These are phyloP conservation scores for Diaporthe sp. DNA, from an alignment of 2,329 filamentous ascomycete genomes.

Conservation along the genomic window DNA sequence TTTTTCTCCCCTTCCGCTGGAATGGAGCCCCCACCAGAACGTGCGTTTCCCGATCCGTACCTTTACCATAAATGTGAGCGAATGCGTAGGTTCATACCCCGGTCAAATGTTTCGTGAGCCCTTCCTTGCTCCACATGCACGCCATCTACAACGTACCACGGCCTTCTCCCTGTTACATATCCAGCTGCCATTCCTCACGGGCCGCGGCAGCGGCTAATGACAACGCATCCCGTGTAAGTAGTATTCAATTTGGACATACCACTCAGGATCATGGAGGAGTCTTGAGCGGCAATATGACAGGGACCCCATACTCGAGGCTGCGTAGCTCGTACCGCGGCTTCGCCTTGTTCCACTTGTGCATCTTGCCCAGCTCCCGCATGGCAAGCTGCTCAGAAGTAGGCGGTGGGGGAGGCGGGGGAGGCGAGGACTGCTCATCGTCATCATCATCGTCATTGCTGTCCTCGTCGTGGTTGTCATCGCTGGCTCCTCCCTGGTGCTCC, in stretches of 20 bases:
- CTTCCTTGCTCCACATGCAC: slow-evolving; percentile 22
- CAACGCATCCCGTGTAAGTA: background rate
- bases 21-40: slow-evolving; percentile 11
- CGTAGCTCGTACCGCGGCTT: slow-evolving; percentile 23
- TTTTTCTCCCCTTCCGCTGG: background rate
- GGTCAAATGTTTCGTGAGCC: slow-evolving; percentile 26
- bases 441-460: background rate
- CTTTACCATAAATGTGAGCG: background rate
- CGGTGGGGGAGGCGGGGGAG: too few species aligned
- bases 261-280: background rate
- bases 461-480: background rate
- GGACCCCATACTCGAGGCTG: background rate
- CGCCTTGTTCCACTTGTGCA: slow-evolving; percentile 21
- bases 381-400: background rate
- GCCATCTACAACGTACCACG: background rate
- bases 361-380: slow-evolving; percentile 9
- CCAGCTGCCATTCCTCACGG: background rate
- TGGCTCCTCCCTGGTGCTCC: too few species aligned
- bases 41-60: slow-evolving; percentile 7
- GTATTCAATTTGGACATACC: background rate
- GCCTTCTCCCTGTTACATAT: background rate
- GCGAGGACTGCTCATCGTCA: background rate
- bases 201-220: background rate
- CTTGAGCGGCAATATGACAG: background rate
- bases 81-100: background rate